Conservation (phyloP, 2,329 filamentous ascomycete species). For the Ceratocystis variospora region DNA sequence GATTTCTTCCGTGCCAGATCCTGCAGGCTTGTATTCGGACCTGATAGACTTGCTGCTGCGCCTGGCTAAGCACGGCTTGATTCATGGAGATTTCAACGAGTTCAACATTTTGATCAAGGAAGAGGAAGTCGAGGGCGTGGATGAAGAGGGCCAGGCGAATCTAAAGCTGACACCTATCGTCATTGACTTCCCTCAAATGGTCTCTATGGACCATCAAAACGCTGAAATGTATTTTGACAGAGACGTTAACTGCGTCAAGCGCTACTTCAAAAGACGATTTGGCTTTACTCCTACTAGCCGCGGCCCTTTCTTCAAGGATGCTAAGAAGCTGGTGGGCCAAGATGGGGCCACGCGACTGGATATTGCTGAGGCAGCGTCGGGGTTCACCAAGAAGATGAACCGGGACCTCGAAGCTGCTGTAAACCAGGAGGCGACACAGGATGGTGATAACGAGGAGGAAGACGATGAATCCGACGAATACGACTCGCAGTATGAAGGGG, state of each 20-base stretch:
- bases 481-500: slow-evolving; percentile 23
- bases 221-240: slow-evolving; percentile 96
- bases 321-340: slow-evolving; percentile 57
- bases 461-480: slow-evolving; percentile 26
- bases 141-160: slow-evolving; percentile 25
- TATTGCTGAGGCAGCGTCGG: slow-evolving; percentile 77
- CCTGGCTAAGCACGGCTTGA: slow-evolving; percentile 73
- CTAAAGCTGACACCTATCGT: slow-evolving; percentile 58
- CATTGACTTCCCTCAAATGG: slow-evolving; percentile 97
- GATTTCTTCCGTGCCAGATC: slow-evolving; percentile 69
- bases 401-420: slow-evolving; percentile 89
- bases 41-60: slow-evolving; percentile 75
- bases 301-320: slow-evolving; percentile 75
- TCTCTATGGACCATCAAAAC: slow-evolving; percentile 85
- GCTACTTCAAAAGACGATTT: slow-evolving; percentile 81
- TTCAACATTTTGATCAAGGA: slow-evolving; percentile 79
- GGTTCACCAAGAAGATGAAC: slow-evolving; percentile 92
- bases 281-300: slow-evolving; percentile 69
- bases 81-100: slow-evolving; percentile 98
- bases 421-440: slow-evolving; percentile 47
- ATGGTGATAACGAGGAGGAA: slow-evolving; percentile 27
- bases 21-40: slow-evolving; percentile 77
- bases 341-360: slow-evolving; percentile 60
- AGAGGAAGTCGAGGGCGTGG: slow-evolving; percentile 29
- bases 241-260: slow-evolving; percentile 88